Percentiles rank a stretch among this genome's conserved stretches.
phyloP scores from a whole-genome alignment of 1,284 basidiomycete genomes.

The Malassezia yamatoensis region DNA sequence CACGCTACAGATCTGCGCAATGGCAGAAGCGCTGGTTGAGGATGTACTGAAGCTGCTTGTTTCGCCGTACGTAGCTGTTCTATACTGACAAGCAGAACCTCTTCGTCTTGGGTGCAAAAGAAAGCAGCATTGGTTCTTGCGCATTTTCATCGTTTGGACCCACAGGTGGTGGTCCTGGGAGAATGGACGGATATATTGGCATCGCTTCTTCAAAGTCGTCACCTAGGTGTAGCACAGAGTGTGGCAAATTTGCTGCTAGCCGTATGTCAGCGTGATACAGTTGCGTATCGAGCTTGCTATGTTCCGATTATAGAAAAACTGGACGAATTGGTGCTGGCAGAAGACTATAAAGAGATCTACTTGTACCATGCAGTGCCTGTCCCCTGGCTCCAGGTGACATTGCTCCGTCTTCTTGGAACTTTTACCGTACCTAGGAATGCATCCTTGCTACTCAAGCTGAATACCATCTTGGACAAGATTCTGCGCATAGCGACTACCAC shows the following conservation, averaged over 20 bases:
- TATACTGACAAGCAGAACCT: conserved; percentile 58
- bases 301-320: conserved; percentile 85
- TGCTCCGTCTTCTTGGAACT: conserved; percentile 83
- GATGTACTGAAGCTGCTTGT: conserved; percentile 91
- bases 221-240: conserved; percentile 82
- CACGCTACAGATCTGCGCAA: conserved; percentile 92
- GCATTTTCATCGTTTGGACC: conserved; percentile 87
- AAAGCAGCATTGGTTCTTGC: conserved; percentile 91
- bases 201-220: conserved; percentile 82
- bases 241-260: conserved; percentile 89
- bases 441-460: conserved; percentile 64
- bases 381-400: conserved; percentile 94
- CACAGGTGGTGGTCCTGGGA: conserved; percentile 76
- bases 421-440: conserved; percentile 87
- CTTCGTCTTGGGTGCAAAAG: conserved; percentile 89
- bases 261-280: conserved; percentile 82
- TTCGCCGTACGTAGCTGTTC: conserved; percentile 64
- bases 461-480: conserved; percentile 64
- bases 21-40: conserved; percentile 86
- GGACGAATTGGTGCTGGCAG: conserved; percentile 63
- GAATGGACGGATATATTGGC: conserved; percentile 95
- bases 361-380: conserved; percentile 95
- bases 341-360: conserved; percentile 72
- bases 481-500: neutral
- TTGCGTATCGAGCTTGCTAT: conserved; percentile 80